Evolutionary conservation across 805 yeast species (phyloP), one percentile per base, ranked within the genome.

Genomic region (Candida ponderosae): DNA sequence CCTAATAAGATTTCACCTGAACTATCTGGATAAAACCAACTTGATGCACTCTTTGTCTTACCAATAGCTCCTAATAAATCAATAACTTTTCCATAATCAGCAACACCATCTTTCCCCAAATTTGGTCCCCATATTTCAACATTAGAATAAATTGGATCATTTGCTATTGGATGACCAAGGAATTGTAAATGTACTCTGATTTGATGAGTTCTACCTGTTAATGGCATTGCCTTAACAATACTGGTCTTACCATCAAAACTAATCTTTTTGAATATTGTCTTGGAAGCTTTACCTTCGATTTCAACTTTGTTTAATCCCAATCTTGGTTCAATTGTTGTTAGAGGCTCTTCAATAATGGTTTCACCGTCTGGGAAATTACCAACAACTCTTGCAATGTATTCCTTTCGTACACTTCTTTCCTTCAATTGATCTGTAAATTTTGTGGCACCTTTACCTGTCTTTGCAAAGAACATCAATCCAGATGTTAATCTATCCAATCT

Each of bases 141-240:
- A 48, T 84, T 85, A 2, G 96, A 81, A 52, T 88, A 84, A 1
- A 82, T 32, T 0, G 93, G 93, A 53, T 83, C 94, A 49, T 84
- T 81, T 8, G 76, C 78, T 18, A 83, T 84, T 0, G 98, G 96
- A 51, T 67, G 71, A 0, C 96, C 96, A 15, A 93, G 50, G 46
- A 67, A 81, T 57, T 89, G 96, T 40, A 93, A 62, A 62, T 93
- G 98, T 1, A 93, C 95, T 39, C 98, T 65, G 31, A 93, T 88
- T 56, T 24, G 27, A 24, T 24, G 27, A 9, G 27, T 24, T 24
- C 27, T 24, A 24, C 27, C 27, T 9, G 27, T 24, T 6, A 6
- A 24, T 1, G 98, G 98, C 38, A 65, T 72, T 57, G 97, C 90
- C 35, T 77, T 67, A 4, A 93, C 96, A 21, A 93, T 66, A 76